These are phyloP conservation scores for Torulaspora gathmanii DNA, from an alignment of 805 yeast genomes.

Conservation along the genomic window DNA sequence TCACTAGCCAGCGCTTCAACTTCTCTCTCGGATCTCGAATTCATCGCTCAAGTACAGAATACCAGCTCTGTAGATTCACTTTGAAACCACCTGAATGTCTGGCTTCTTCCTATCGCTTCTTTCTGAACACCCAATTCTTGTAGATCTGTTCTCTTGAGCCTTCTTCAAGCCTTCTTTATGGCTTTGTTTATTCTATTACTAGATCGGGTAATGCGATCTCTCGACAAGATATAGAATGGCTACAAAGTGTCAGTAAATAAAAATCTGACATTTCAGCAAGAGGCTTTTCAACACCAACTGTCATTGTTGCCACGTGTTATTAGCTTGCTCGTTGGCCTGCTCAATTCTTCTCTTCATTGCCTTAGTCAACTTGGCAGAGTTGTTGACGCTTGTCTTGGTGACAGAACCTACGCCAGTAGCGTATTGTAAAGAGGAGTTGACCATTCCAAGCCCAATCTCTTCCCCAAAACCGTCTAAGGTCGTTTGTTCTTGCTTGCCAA, in stretches of 20 bases:
- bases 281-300: no score
- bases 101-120: background rate
- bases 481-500: conserved; percentile 69
- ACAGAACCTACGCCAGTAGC: conserved; percentile 23
- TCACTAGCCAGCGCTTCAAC: conserved; percentile 35
- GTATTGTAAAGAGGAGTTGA: conserved; percentile 24
- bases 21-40: conserved; percentile 28
- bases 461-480: conserved; percentile 65
- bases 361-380: conserved; percentile 58
- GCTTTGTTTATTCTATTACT: conserved; percentile 10
- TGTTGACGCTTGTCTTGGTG: conserved; percentile 40
- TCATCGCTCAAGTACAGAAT: conserved; percentile 15
- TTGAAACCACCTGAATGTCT: background rate
- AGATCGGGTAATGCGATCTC: conserved; percentile 6
- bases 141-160: background rate
- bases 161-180: background rate
- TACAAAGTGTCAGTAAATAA: no score
- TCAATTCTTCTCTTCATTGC: conserved; percentile 48
- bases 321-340: conserved; percentile 22
- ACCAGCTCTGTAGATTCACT: background rate
- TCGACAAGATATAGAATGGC: no score
- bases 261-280: no score
- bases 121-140: background rate
- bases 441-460: conserved; percentile 80
- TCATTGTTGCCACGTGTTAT: conserved; percentile 10